Conservation (phyloP, 805 yeast species). For the Metschnikowia anglica region DNA sequence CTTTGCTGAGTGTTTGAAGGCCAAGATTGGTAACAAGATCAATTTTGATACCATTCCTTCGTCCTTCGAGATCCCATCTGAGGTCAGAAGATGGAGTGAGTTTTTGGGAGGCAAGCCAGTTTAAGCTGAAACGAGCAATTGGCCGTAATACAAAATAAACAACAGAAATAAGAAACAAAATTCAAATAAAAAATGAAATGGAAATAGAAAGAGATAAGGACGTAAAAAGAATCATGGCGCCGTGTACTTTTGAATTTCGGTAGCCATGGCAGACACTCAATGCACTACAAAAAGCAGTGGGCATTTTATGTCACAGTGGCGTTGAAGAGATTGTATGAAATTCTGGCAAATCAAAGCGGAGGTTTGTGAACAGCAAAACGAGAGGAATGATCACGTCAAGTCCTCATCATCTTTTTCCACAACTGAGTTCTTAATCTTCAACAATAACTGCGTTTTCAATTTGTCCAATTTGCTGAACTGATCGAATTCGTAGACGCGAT, state of each 20-base stretch:
- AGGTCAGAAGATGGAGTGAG: constrained; percentile 96
- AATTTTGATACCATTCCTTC: constrained; percentile 43
- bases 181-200: background rate
- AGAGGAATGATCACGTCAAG: constrained; percentile 24
- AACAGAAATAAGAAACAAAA: background rate
- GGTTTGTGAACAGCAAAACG: no score
- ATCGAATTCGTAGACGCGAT: constrained; percentile 77
- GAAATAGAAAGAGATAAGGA: background rate
- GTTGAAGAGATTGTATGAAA: no score
- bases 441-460: constrained; percentile 81
- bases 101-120: constrained; percentile 93
- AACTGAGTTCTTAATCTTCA: constrained; percentile 75
- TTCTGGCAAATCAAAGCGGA: no score
- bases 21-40: constrained; percentile 58
- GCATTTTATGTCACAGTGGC: no score
- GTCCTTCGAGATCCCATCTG: constrained; percentile 66
- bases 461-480: constrained; percentile 86
- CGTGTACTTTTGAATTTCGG: no score
- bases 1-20: constrained; percentile 79
- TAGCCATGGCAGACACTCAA: no score
- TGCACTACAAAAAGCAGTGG: no score
- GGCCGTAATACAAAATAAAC: background rate
- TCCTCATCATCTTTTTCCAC: constrained; percentile 72
- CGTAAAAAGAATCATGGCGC: background rate
- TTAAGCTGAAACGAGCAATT: constrained; percentile 7